Evolutionary conservation across 345 rosid genomes (phyloP), one percentile per base, ranked within the genome.

Genomic region (Chamaenerion angustifolium): DNA sequence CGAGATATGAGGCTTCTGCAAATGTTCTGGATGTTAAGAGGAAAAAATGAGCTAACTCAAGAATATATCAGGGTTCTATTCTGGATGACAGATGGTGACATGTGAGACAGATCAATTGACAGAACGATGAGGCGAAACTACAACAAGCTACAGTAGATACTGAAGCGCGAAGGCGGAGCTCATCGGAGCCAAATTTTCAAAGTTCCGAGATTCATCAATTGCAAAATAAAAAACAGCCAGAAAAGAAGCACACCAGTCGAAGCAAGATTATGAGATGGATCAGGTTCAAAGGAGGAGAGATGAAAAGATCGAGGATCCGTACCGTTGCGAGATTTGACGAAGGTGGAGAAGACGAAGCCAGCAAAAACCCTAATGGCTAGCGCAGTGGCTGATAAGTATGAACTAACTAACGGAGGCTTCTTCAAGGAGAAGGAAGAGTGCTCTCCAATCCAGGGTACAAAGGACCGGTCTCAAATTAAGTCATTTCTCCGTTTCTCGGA

Each of bases 151-250:
- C 43, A 50, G 42, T 19, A 50, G 7, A 31, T 31, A 31, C 37
- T 31, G 37, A 31, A 7, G 10, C 37, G 5, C 7, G 10, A 8
- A 31, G 37, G 37, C 37, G 17, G 11, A 50, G 16, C 21, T 42
- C 10, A 50, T 50, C 54, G 43, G 15, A 49, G 40, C 52, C 52
- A 49, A 23, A 49, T 49, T 40, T 4, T 10, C 4, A n/a, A 18
- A 23, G 3, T 21, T 23, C 16, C 4, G 11, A 12, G 17, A 47
- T 18, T 2, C 35, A 49, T 49, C 52, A 16, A 49, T 31, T 31
- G 37, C 21, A n/a, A 21, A 47, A 49, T 8, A 12, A 23, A 12
- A 10, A 49, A 49, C 40, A 48, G 0, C 12, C 15, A 11, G 0
- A 35, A 35, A 48, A 21, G 16, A 12, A 25, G 40, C 13, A 12